A percentile compares a stretch with the other conserved stretches of the same genome.
Conservation (phyloP, 1,284 basidiomycete species). For the Afroboletus lepidellus region DNA sequence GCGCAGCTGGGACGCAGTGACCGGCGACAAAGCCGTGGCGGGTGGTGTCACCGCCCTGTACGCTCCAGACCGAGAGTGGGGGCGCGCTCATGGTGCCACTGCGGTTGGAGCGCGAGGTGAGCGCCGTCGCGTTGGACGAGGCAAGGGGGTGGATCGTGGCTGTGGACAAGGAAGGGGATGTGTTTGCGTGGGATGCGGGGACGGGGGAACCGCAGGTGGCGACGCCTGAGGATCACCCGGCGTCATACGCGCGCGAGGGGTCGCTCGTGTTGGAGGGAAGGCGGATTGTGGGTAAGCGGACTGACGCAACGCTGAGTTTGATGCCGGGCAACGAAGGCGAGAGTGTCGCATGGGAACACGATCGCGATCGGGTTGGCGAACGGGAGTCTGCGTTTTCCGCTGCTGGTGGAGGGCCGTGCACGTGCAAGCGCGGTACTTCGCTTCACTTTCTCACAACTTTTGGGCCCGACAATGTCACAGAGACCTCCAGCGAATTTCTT, state of each 20-base stretch:
- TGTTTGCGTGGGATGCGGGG: slow-evolving; percentile 31
- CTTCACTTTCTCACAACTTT: too few relatives aligned
- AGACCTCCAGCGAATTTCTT: too few relatives aligned
- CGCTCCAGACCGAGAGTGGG: slow-evolving; percentile 33
- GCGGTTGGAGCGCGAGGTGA: slow-evolving; percentile 20
- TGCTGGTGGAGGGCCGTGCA: background rate
- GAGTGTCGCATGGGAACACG: slow-evolving; percentile 21
- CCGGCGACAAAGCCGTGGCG: slow-evolving; percentile 15
- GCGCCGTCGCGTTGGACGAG: slow-evolving; percentile 26
- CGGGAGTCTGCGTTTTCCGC: slow-evolving; percentile 28
- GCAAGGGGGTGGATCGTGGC: slow-evolving; percentile 23
- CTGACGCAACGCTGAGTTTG: slow-evolving; percentile 13
- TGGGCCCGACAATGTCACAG: too few relatives aligned
- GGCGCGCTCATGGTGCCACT: slow-evolving; percentile 22
- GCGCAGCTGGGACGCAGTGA: slow-evolving; percentile 28
- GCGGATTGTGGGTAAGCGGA: slow-evolving; percentile 26
- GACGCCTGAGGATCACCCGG: slow-evolving; percentile 22
- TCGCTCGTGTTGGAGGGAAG: slow-evolving; percentile 20
- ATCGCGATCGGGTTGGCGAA: slow-evolving; percentile 32
- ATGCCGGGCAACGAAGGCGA: slow-evolving; percentile 29
- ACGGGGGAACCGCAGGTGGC: slow-evolving; percentile 23
- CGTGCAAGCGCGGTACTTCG: too few relatives aligned
- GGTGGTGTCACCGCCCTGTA: slow-evolving; percentile 35
- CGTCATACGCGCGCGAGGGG: slow-evolving; percentile 7
- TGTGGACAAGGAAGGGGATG: slow-evolving; percentile 19